phyloP scores from a whole-genome alignment of 768 basidiomycete species.

The Suillus brevipes region DNA sequence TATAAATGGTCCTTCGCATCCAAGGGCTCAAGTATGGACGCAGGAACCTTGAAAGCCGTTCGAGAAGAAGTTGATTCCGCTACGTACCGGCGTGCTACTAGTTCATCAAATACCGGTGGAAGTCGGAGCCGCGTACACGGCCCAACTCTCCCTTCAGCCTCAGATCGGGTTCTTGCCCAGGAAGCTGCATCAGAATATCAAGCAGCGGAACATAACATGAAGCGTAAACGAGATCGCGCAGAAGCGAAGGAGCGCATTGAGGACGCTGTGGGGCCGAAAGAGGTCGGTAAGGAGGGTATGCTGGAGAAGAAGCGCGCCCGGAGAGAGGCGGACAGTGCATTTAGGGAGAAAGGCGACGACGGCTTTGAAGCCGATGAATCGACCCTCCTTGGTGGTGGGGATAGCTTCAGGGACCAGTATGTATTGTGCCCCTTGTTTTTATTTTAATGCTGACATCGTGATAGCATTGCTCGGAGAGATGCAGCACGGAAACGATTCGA shows the following conservation, averaged over 20 bases:
- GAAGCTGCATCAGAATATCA: constrained; percentile 58
- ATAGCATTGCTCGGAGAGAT: constrained; percentile 74
- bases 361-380: constrained; percentile 78
- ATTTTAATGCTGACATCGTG: constrained; percentile 12
- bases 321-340: constrained; percentile 69
- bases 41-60: constrained; percentile 54
- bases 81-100: constrained; percentile 34
- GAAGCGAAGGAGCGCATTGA: constrained; percentile 72
- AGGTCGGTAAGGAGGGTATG: constrained; percentile 80
- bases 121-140: constrained; percentile 53
- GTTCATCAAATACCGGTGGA: constrained; percentile 16
- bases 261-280: constrained; percentile 77
- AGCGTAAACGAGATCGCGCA: constrained; percentile 66
- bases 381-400: constrained; percentile 78
- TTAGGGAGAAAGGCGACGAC: constrained; percentile 72
- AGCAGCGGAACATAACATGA: constrained; percentile 51
- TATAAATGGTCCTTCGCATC: constrained; percentile 89
- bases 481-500: constrained; percentile 64
- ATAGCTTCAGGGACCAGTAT: constrained; percentile 80
- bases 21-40: constrained; percentile 60
- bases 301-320: constrained; percentile 81
- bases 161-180: constrained; percentile 68
- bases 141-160: constrained; percentile 65
- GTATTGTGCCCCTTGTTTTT: constrained; percentile 19
- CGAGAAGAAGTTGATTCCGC: constrained; percentile 57